phyloP scores from a whole-genome alignment of 139 green algal species.

The Microglena sp. region DNA sequence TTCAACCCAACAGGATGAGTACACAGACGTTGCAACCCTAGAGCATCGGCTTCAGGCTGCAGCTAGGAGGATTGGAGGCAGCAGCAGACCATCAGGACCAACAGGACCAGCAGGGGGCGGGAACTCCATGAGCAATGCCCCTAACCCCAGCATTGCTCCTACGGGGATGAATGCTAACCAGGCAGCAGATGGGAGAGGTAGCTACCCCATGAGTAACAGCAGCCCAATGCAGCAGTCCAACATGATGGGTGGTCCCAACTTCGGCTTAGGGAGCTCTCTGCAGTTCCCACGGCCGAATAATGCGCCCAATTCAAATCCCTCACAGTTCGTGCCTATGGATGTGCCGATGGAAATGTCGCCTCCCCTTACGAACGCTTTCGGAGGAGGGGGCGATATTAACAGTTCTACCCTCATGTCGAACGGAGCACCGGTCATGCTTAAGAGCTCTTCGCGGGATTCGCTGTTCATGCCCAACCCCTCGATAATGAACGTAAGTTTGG shows the following conservation, averaged over 20 bases:
- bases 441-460: background rate
- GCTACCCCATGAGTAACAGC: background rate
- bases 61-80: constrained; percentile 18
- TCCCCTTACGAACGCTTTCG: background rate
- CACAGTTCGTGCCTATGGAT: background rate
- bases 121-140: constrained; percentile 10
- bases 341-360: background rate
- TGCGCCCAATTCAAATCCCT: background rate
- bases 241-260: background rate
- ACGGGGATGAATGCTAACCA: background rate
- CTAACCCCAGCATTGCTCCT: background rate
- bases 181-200: background rate
- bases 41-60: constrained; percentile 74
- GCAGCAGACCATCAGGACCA: constrained; percentile 71
- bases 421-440: constrained; percentile 14
- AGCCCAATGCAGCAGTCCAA: background rate
- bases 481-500: background rate
- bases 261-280: background rate
- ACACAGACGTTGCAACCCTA: constrained; percentile 65
- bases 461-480: too few species aligned
- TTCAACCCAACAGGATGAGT: constrained; percentile 65
- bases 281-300: background rate
- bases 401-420: constrained; percentile 5
- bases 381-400: background rate
- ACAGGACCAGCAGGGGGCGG: constrained; percentile 86